A percentile compares a stretch with the other conserved stretches of the same genome.
Conservation (phyloP, 768 basidiomycete species). For the Leucocoprinus sp. region DNA sequence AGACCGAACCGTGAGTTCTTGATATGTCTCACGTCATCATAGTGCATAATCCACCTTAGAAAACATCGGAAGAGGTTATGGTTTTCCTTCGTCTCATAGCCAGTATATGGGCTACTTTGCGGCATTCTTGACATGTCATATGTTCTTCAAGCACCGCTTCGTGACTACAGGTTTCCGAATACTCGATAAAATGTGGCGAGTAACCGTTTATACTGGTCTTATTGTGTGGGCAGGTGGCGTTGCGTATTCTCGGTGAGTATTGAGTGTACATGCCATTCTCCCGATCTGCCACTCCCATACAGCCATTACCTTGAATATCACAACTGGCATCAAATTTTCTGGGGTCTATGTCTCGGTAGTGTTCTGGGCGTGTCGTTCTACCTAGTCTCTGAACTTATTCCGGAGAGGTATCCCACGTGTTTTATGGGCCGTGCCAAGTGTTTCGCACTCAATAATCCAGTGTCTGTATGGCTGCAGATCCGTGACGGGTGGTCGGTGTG, state of each 20-base stretch:
- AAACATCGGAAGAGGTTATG: slow-evolving; percentile 63
- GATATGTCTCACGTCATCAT: background rate
- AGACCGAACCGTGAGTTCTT: slow-evolving; percentile 51
- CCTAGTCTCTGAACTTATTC: slow-evolving; percentile 47
- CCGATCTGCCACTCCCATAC: background rate
- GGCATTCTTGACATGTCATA: slow-evolving; percentile 66
- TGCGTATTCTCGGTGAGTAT: slow-evolving; percentile 67
- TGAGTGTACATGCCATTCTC: background rate
- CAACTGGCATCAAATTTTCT: slow-evolving; percentile 59
- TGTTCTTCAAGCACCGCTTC: slow-evolving; percentile 64
- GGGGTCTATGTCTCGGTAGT: slow-evolving; percentile 65
- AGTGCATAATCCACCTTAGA: slow-evolving; percentile 27
- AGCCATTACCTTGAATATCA: slow-evolving; percentile 74
- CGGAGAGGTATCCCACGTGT: slow-evolving; percentile 43
- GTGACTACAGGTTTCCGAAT: slow-evolving; percentile 38
- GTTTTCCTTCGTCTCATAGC: slow-evolving; percentile 84
- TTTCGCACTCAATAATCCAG: slow-evolving; percentile 44
- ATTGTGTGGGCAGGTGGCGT: slow-evolving; percentile 53
- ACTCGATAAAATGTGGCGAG: slow-evolving; percentile 46
- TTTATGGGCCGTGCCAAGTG: slow-evolving; percentile 40
- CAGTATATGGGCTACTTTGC: slow-evolving; percentile 89
- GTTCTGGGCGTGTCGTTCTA: slow-evolving; percentile 49
- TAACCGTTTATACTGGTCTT: slow-evolving; percentile 39
- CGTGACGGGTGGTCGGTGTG: slow-evolving; percentile 81
- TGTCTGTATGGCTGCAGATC: slow-evolving; percentile 59